phyloP scores from a whole-genome alignment of 1,139 yeast genomes.

The Torulaspora globosa region DNA sequence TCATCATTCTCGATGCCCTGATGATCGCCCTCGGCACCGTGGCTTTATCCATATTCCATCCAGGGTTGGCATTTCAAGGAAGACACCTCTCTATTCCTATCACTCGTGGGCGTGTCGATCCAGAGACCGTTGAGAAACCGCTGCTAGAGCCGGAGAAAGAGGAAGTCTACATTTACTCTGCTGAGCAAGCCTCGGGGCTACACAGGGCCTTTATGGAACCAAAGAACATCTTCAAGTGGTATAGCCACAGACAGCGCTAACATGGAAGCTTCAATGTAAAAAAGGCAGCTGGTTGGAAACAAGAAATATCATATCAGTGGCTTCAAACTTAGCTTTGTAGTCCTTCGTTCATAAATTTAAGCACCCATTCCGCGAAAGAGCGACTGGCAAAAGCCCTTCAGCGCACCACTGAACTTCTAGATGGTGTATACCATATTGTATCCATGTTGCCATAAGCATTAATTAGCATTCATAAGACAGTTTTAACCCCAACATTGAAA shows the following conservation, averaged over 20 bases:
- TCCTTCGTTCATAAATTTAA: background rate
- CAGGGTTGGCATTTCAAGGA: conserved; percentile 51
- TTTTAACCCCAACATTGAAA: background rate
- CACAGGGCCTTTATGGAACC: background rate
- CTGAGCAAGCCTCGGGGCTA: background rate
- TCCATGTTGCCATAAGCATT: background rate
- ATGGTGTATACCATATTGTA: background rate
- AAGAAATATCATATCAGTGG: background rate
- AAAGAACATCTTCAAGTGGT: background rate
- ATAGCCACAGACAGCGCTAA: background rate
- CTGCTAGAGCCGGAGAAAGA: conserved; percentile 5
- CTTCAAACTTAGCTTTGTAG: background rate
- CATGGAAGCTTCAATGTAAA: background rate
- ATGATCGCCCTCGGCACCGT: conserved; percentile 53
- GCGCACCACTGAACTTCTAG: too few relatives aligned
- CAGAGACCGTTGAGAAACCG: conserved; percentile 15
- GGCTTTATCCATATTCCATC: conserved; percentile 58
- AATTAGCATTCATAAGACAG: background rate
- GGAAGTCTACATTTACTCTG: background rate
- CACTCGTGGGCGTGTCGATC: conserved; percentile 22
- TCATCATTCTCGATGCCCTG: conserved; percentile 72
- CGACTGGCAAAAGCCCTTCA: too few relatives aligned
- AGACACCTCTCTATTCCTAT: conserved; percentile 26
- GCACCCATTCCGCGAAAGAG: background rate
- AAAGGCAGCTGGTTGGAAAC: conserved; percentile 14